Evolutionary conservation across 768 basidiomycete species (phyloP).

Genomic region (Xerocomellus chrysenteron): DNA sequence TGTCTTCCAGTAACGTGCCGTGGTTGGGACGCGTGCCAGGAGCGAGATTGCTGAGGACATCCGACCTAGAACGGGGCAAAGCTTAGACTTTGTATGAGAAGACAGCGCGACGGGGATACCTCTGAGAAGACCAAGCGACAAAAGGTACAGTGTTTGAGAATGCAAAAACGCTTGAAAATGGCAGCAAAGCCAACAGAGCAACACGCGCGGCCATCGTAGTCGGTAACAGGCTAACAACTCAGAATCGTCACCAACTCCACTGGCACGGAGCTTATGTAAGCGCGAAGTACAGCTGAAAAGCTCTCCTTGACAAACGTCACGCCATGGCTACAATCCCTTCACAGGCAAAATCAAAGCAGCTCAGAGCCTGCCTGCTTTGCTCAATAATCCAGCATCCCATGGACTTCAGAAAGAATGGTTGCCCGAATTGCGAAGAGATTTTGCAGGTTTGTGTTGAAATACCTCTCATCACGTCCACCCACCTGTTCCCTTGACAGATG

Average conservation of each 20-base stretch:
- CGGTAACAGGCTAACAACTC: neutral
- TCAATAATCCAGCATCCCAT: conserved; percentile 81
- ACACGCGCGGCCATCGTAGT: conserved; percentile 44
- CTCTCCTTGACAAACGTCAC: neutral
- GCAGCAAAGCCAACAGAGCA: conserved; percentile 45
- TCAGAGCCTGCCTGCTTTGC: conserved; percentile 92
- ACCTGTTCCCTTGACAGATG: conserved; percentile 54
- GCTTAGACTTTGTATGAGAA: neutral
- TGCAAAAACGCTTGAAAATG: conserved; percentile 44
- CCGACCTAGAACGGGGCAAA: conserved; percentile 39
- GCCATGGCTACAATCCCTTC: conserved; percentile 50
- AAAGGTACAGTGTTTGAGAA: conserved; percentile 65
- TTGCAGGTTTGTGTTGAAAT: conserved; percentile 63
- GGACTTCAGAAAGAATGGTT: conserved; percentile 85
- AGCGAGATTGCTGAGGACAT: conserved; percentile 44
- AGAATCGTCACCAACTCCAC: neutral
- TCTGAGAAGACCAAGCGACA: conserved; percentile 69
- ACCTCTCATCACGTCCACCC: neutral
- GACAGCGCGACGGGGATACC: conserved; percentile 35
- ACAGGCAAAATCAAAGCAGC: conserved; percentile 65
- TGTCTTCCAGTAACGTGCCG: conserved; percentile 41
- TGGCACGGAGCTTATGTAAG: conserved; percentile 18
- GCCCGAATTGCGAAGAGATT: conserved; percentile 96
- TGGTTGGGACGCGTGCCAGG: conserved; percentile 30
- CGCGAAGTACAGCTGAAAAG: neutral